Base-by-base conservation (phyloP, 140 eudicot species). In the Flaveria floridana region DNA sequence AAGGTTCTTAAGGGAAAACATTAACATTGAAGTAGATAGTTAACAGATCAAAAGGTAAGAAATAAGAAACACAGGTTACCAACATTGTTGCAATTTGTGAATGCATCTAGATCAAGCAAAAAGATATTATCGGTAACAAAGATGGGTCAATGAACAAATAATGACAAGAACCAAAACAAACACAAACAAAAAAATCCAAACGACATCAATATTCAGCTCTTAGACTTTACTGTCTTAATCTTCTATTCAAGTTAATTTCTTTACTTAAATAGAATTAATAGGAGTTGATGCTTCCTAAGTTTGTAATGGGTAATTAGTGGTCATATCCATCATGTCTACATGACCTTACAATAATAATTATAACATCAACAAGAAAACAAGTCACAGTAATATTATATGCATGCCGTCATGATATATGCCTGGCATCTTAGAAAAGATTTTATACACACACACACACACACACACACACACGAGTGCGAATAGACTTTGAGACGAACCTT, bases 401-500 rank as follows among this genome's bases (percentile, higher is more conserved):
- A 34, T 34, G 8, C 8, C 8, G 8, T 34, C 37, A 30, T 30
- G 37, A 30, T 30, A 30, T 30, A 30, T 68, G n/a, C 46, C 23
- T 70, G n/a, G 3, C 12, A 15, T 21, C n/a, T 12, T 11, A 18
- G 0, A 2, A 26, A 6, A 15, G 13, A 26, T 53, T n/a, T 53
- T 53, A 56, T 19, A 26, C 30, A 28, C 3, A 3, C 34, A 25
- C 2, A 0, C 34, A 3, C 37, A 3, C 6, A 4, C 37, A 30
- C 37, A 3, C 37, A 30, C 37, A 30, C 12, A 11, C 0, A 15
- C 0, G 1, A 39, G 47, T 51, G n/a, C 1, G 63, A 34, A 46
- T 37, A 53, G 42, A 55, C 19, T 25, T 25, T 12, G 41, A 73
- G 0, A 66, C 67, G 0, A 57, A 80, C 84, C 84, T 80, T 75